These are phyloP conservation scores for Aspergillus sclerotiicarbonarius DNA, from an alignment of 495 filamentous ascomycete species.

Conservation along the genomic window DNA sequence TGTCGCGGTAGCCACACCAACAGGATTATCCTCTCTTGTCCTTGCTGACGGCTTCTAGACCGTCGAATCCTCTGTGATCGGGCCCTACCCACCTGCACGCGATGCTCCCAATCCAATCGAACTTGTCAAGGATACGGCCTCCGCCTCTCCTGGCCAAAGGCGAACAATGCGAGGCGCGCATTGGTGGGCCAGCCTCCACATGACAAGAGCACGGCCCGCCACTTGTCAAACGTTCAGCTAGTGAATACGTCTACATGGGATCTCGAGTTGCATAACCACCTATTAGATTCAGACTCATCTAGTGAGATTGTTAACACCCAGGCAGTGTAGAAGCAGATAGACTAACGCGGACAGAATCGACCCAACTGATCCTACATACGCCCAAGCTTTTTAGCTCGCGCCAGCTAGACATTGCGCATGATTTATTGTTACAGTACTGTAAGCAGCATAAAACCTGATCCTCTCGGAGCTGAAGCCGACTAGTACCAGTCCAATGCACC, in stretches of 20 bases:
- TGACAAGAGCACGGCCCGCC: not conserved
- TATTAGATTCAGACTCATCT: not conserved
- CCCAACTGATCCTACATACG: not conserved
- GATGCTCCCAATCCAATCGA: slow-evolving; percentile 10
- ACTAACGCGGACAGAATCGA: not conserved
- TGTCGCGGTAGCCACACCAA: not conserved
- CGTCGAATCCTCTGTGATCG: slow-evolving; percentile 13
- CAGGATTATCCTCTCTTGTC: not conserved
- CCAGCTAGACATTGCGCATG: slow-evolving; percentile 4
- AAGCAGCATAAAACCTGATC: not conserved
- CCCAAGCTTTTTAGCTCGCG: slow-evolving; percentile 9
- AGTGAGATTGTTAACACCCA: not conserved
- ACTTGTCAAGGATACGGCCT: slow-evolving; percentile 13
- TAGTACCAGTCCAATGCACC: slow-evolving; percentile 10
- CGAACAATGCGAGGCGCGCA: slow-evolving; percentile 8
- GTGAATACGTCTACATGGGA: slow-evolving; percentile 9
- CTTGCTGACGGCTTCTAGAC: slow-evolving; percentile 5
- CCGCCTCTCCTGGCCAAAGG: slow-evolving; percentile 12
- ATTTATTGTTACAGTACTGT: slow-evolving; percentile 11
- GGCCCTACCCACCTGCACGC: slow-evolving; percentile 6
- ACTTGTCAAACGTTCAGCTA: not conserved
- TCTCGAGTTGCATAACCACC: slow-evolving; percentile 11
- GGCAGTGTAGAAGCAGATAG: not conserved
- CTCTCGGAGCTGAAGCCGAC: not conserved
- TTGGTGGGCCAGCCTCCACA: not conserved